Percentiles rank a stretch among this genome's conserved stretches.
These are phyloP conservation scores for Penicillium waksmanii DNA, from an alignment of 495 filamentous ascomycete species.

Conservation along the genomic window DNA sequence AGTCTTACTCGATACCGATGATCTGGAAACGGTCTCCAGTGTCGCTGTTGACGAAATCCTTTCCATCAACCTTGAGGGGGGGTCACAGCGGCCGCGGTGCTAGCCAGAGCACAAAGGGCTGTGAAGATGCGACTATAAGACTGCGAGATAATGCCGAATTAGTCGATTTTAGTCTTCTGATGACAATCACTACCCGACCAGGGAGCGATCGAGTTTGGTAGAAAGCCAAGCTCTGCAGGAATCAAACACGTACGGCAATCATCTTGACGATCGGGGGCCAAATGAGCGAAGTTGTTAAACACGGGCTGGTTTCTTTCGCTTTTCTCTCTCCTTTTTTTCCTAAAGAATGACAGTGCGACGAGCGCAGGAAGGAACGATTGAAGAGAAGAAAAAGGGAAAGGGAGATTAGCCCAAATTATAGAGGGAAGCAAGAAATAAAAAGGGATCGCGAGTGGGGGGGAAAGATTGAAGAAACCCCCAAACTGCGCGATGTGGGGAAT, in stretches of 20 bases:
- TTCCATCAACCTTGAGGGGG: slow-evolving; percentile 74
- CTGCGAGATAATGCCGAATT: slow-evolving; percentile 6
- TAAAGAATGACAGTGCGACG: not conserved
- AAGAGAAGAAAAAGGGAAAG: not conserved
- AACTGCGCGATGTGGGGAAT: not conserved
- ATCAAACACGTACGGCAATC: slow-evolving; percentile 24
- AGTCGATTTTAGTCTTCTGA: not conserved
- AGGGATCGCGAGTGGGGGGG: slow-evolving; percentile 2
- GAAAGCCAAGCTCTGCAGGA: slow-evolving; percentile 5
- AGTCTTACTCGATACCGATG: slow-evolving; percentile 76
- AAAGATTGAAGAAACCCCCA: not conserved
- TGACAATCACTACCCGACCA: slow-evolving; percentile 3
- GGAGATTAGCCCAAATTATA: not conserved
- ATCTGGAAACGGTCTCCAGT: slow-evolving; percentile 84
- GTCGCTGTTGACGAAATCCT: slow-evolving; percentile 80
- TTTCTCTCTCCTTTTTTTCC: too few relatives aligned
- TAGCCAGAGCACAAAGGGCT: slow-evolving; percentile 45
- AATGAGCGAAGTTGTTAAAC: not conserved
- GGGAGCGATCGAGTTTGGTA: slow-evolving; percentile 2
- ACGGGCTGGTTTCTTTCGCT: not conserved
- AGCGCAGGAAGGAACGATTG: slow-evolving; percentile 4
- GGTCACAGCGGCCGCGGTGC: slow-evolving; percentile 67
- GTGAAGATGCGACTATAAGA: slow-evolving; percentile 39
- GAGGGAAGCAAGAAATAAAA: not conserved
- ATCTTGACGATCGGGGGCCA: slow-evolving; percentile 20